These are phyloP conservation scores for Luffa acutangula DNA, from an alignment of 306 rosid genomes.

Conservation along the genomic window DNA sequence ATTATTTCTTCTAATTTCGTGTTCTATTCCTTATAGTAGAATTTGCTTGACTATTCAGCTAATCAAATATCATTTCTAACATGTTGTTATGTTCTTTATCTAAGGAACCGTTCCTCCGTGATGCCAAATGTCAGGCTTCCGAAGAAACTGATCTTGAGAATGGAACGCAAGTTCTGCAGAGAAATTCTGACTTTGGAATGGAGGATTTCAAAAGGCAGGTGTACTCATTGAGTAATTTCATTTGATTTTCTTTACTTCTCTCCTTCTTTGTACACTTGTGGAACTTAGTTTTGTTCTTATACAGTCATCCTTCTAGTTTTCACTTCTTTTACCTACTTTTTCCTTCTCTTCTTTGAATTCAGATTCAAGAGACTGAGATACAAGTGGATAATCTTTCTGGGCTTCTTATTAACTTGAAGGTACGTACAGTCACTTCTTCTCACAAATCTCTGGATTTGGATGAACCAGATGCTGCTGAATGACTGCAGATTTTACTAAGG, in stretches of 20 bases:
- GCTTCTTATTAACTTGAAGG: conserved; percentile 73
- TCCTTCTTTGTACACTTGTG: neutral
- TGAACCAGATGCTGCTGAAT: neutral
- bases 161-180: conserved; percentile 46
- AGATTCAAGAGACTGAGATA: conserved; percentile 66
- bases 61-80: conserved; percentile 1
- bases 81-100: conserved; percentile 8
- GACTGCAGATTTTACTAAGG: conserved; percentile 3
- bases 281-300: neutral
- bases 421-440: conserved; percentile 16
- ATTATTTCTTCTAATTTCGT: neutral
- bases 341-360: neutral
- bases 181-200: conserved; percentile 48
- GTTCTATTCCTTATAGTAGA: neutral
- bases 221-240: neutral
- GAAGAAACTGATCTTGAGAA: conserved; percentile 64
- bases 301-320: neutral
- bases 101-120: conserved; percentile 69
- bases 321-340: neutral
- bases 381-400: conserved; percentile 53
- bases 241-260: neutral
- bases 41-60: neutral
- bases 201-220: conserved; percentile 77
- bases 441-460: neutral
- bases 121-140: conserved; percentile 52